phyloP scores from a whole-genome alignment of 164 flowering plant species.

The Magnolia sinica region DNA sequence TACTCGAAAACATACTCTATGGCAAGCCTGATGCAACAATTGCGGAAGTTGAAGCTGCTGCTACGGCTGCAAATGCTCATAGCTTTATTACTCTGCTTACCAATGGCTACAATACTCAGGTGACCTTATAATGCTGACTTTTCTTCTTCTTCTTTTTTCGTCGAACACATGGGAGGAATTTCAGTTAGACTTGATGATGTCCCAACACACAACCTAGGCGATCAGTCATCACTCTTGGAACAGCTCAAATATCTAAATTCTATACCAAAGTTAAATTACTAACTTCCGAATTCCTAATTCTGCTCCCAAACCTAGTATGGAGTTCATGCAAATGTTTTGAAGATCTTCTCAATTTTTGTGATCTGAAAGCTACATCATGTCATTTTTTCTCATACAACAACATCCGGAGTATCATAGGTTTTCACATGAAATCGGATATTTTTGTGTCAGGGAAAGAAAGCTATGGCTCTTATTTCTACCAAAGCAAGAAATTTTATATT shows the following conservation, averaged over 20 bases:
- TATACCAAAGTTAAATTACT: too few relatives aligned
- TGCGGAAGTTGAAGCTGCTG: conserved; percentile 89
- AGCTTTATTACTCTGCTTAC: conserved; percentile 87
- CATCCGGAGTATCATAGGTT: too few relatives aligned
- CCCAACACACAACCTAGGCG: not conserved
- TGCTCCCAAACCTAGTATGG: too few relatives aligned
- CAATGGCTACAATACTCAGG: conserved; percentile 89
- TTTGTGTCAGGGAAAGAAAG: not conserved
- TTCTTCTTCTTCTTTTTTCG: too few relatives aligned
- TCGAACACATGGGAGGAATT: not conserved
- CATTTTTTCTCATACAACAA: too few relatives aligned
- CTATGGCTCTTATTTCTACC: not conserved
- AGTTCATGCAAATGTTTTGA: too few relatives aligned
- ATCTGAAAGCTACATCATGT: too few relatives aligned
- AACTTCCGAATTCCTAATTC: too few relatives aligned
- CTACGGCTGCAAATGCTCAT: conserved; percentile 91
- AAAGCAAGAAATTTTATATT: not conserved
- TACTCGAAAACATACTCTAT: conserved; percentile 83
- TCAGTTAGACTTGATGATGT: not conserved
- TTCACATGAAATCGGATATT: not conserved
- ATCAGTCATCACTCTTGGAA: too few relatives aligned
- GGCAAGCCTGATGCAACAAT: conserved; percentile 89
- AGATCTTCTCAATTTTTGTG: too few relatives aligned
- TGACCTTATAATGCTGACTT: conserved; percentile 11
- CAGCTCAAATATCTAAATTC: too few relatives aligned